Conservation (phyloP, 805 yeast genomes). For the Candida sakaeoensis region DNA sequence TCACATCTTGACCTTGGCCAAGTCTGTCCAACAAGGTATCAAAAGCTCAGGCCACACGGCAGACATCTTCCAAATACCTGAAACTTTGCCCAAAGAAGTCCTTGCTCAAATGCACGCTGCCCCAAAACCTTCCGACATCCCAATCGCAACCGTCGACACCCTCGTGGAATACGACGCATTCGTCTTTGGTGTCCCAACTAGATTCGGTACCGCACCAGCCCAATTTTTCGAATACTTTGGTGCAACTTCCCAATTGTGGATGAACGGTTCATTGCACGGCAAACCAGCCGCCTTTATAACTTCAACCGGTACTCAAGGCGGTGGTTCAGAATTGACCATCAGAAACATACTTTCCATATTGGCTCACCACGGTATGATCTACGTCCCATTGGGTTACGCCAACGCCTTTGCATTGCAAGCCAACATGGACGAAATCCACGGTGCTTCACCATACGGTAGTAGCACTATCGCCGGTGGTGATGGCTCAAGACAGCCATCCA, state of each 20-base stretch:
- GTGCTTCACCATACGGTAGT: constrained; percentile 86
- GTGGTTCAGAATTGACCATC: constrained; percentile 77
- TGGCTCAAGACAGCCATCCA: constrained; percentile 68
- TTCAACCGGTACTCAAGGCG: constrained; percentile 73
- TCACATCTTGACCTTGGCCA: constrained; percentile 68
- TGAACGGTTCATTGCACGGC: constrained; percentile 60
- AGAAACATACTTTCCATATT: constrained; percentile 60
- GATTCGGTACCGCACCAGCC: constrained; percentile 78
- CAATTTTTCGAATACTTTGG: constrained; percentile 79
- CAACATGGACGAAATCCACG: constrained; percentile 64
- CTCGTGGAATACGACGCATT: constrained; percentile 71
- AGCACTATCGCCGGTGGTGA: constrained; percentile 75
- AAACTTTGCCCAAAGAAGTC: constrained; percentile 63
- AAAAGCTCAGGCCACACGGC: constrained; percentile 66
- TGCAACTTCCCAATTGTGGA: constrained; percentile 74
- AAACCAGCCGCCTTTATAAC: constrained; percentile 73
- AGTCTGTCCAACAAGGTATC: constrained; percentile 64
- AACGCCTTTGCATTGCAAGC: constrained; percentile 50
- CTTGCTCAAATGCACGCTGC: constrained; percentile 60
- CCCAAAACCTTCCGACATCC: constrained; percentile 39
- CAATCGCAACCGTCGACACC: constrained; percentile 58
- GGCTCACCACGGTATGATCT: constrained; percentile 79
- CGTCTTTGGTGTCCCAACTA: constrained; percentile 81
- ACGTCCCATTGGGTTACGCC: constrained; percentile 74
- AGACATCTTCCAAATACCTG: constrained; percentile 69